Evolutionary conservation across 495 filamentous ascomycete species (phyloP).

Genomic region (Penicillium robsamsonii): DNA sequence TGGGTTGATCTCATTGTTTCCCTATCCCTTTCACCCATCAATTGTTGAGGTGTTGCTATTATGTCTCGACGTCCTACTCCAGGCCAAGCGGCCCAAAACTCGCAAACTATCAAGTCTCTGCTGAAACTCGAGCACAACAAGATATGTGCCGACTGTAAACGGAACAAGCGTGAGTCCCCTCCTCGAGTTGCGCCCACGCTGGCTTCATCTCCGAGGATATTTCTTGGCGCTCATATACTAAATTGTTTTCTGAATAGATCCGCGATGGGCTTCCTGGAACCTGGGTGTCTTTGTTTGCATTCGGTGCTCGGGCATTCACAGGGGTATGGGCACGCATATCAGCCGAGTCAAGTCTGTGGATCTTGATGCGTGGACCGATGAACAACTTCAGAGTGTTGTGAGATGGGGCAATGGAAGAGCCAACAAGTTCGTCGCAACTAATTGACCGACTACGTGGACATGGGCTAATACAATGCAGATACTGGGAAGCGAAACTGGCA

Average conservation of each 20-base stretch:
- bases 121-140: conserved; percentile 94
- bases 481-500: conserved; percentile 95
- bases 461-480: conserved; percentile 45
- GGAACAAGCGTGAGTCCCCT: conserved; percentile 79
- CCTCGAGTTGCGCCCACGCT: conserved; percentile 16
- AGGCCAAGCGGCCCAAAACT: conserved; percentile 85
- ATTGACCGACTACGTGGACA: conserved; percentile 8
- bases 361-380: conserved; percentile 96
- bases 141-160: conserved; percentile 96
- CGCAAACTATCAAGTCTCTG: conserved; percentile 84
- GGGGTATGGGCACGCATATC: conserved; percentile 98
- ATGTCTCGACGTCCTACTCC: conserved; percentile 88
- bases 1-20: conserved; percentile 21
- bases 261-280: conserved; percentile 98
- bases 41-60: conserved; percentile 20
- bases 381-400: conserved; percentile 87
- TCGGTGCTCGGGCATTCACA: conserved; percentile 95
- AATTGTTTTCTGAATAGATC: conserved; percentile 55
- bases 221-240: conserved; percentile 7
- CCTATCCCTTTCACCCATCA: conserved; percentile 16
- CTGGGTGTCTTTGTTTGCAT: conserved; percentile 95
- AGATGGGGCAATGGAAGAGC: conserved; percentile 93
- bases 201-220: neutral
- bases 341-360: conserved; percentile 97
- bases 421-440: conserved; percentile 66